These are phyloP conservation scores for Cronartium quercuum DNA, from an alignment of 1,284 basidiomycete species.

Conservation along the genomic window DNA sequence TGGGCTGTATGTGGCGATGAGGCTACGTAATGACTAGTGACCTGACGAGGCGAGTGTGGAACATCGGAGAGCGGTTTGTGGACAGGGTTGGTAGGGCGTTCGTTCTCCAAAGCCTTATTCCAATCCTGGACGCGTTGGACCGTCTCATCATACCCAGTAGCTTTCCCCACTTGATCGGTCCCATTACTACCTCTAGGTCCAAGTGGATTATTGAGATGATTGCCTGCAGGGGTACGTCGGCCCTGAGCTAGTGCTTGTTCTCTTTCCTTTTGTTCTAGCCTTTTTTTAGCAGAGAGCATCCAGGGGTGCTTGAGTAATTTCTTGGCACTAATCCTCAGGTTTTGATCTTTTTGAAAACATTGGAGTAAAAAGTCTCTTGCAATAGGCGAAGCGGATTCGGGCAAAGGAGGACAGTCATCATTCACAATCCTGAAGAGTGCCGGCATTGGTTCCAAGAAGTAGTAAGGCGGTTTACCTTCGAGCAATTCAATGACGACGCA, in stretches of 20 bases:
- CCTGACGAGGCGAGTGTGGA: constrained; percentile 19
- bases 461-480: constrained; percentile 92
- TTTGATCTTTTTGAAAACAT: constrained; percentile 96
- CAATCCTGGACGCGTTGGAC: constrained; percentile 93
- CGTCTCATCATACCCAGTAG: constrained; percentile 68
- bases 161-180: neutral
- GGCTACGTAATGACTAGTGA: neutral
- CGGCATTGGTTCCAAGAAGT: constrained; percentile 93
- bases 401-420: constrained; percentile 91
- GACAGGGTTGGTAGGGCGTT: constrained; percentile 3
- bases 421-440: constrained; percentile 96
- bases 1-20: neutral
- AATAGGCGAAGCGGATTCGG: constrained; percentile 75
- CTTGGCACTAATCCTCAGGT: constrained; percentile 84
- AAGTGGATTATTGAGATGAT: constrained; percentile 8
- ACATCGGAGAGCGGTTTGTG: constrained; percentile 18
- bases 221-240: constrained; percentile 28
- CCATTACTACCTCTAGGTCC: constrained; percentile 18
- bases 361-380: constrained; percentile 95
- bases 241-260: constrained; percentile 32
- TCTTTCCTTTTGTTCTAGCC: constrained; percentile 56
- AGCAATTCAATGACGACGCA: constrained; percentile 94
- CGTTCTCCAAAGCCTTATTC: constrained; percentile 72
- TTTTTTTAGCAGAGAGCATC: constrained; percentile 80
- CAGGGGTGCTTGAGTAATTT: constrained; percentile 89